phyloP scores from a whole-genome alignment of 495 filamentous ascomycete genomes.

The Lepraria neglecta region DNA sequence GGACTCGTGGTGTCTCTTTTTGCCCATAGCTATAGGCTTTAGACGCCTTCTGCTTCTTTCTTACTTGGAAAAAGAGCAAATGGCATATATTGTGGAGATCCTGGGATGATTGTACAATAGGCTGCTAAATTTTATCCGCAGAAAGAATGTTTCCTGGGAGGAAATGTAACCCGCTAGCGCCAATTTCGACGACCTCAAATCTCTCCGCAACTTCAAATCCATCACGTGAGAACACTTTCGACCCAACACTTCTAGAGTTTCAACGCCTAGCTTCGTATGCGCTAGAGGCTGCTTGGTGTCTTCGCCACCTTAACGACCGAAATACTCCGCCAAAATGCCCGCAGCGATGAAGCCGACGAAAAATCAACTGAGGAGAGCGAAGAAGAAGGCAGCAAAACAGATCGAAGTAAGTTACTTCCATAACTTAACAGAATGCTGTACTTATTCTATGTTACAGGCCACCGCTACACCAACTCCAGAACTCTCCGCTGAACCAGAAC shows the following conservation, averaged over 20 bases:
- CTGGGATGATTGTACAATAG: too few relatives aligned
- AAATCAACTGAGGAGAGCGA: conserved; percentile 77
- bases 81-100: not conserved
- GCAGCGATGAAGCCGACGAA: conserved; percentile 61
- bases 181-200: too few relatives aligned
- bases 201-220: too few relatives aligned
- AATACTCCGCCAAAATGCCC: conserved; percentile 24
- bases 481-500: conserved; percentile 26
- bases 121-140: too few relatives aligned
- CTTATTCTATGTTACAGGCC: conserved; percentile 26
- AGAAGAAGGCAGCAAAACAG: conserved; percentile 82
- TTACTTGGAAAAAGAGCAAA: conserved; percentile 3
- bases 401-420: conserved; percentile 41
- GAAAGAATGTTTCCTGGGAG: too few relatives aligned
- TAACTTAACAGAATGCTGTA: conserved; percentile 24
- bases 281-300: not conserved
- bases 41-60: conserved; percentile 13
- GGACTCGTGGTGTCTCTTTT: not conserved
- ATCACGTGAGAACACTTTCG: too few relatives aligned
- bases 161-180: too few relatives aligned
- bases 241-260: too few relatives aligned
- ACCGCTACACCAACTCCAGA: conserved; percentile 30
- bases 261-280: too few relatives aligned
- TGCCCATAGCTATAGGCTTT: not conserved
- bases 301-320: too few relatives aligned